Evolutionary conservation across 2,329 filamentous ascomycete genomes (phyloP).

Genomic region (Pseudopithomyces maydicus): DNA sequence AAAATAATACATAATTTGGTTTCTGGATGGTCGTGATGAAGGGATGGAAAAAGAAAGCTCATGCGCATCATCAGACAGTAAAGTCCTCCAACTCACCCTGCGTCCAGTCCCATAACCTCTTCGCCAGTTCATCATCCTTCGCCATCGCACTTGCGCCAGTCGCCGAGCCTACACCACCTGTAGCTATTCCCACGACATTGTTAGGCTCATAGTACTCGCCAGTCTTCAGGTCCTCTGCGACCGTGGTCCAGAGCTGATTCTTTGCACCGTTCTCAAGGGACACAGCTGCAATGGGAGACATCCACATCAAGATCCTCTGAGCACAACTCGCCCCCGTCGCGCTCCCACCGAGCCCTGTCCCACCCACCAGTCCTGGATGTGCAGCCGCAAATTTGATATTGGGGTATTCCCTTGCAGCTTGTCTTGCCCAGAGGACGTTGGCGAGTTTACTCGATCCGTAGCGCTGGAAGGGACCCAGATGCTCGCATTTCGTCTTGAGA

Average conservation of each 20-base stretch:
- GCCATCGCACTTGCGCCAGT: not conserved
- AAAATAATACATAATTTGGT: too few relatives aligned
- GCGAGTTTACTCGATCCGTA: constrained; percentile 56
- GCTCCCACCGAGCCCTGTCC: constrained; percentile 26
- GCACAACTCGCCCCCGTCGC: constrained; percentile 1
- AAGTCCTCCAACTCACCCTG: constrained; percentile 5
- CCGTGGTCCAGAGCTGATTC: constrained; percentile 18
- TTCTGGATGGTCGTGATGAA: too few relatives aligned
- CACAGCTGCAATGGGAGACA: not conserved
- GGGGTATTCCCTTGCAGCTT: constrained; percentile 48
- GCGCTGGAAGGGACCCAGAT: constrained; percentile 31
- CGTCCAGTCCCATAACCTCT: constrained; percentile 15
- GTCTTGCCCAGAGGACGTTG: constrained; percentile 49
- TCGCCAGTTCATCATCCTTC: constrained; percentile 10
- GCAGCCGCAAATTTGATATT: constrained; percentile 44
- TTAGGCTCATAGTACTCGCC: constrained; percentile 14
- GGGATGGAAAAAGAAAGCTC: too few relatives aligned
- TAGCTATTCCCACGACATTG: not conserved
- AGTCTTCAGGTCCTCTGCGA: constrained; percentile 8
- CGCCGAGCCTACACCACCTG: not conserved
- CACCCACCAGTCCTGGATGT: constrained; percentile 51
- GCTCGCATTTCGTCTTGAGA: constrained; percentile 25
- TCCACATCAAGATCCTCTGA: not conserved
- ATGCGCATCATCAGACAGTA: not conserved
- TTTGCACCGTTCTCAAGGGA: constrained; percentile 10